These are phyloP conservation scores for Cladophialophora psammophila DNA, from an alignment of 2,329 filamentous ascomycete genomes.

Conservation along the genomic window DNA sequence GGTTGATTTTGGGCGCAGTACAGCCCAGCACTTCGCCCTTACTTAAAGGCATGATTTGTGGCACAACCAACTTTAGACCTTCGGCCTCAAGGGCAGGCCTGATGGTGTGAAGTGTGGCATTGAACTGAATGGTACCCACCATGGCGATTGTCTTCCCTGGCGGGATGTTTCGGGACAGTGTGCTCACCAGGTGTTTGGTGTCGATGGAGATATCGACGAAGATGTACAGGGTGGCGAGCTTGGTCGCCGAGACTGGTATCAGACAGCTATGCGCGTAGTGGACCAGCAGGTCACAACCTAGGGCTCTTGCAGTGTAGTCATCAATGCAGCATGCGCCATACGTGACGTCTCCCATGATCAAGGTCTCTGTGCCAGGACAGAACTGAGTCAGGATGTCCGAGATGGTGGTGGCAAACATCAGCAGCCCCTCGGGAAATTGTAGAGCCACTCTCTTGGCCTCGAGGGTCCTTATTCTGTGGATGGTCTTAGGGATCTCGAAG, in stretches of 20 bases:
- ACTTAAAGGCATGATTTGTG: constrained; percentile 89
- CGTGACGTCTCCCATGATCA: constrained; percentile 99
- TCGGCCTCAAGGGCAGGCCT: constrained; percentile 78
- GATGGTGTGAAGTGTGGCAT: constrained; percentile 91
- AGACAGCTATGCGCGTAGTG: constrained; percentile 98
- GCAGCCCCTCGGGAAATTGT: constrained; percentile 95
- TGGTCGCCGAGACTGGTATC: constrained; percentile 94
- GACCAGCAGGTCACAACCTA: constrained; percentile 92
- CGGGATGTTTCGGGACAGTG: constrained; percentile 86
- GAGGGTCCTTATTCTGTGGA: constrained; percentile 85
- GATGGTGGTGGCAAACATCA: constrained; percentile 96
- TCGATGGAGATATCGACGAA: constrained; percentile 99
- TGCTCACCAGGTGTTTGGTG: constrained; percentile 82
- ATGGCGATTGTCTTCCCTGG: constrained; percentile 86
- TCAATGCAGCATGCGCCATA: constrained; percentile 99
- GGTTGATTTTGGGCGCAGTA: constrained; percentile 78
- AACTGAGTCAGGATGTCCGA: constrained; percentile 96
- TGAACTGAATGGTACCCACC: constrained; percentile 98
- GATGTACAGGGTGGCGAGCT: constrained; percentile 96
- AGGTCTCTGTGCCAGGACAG: constrained; percentile 86
- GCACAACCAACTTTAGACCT: constrained; percentile 84
- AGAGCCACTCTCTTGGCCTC: constrained; percentile 83
- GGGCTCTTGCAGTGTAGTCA: constrained; percentile 92
- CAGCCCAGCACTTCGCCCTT: constrained; percentile 98
- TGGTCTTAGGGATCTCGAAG: constrained; percentile 98